Base-by-base conservation (phyloP, 75 land plant species). In the Selaginella moellendorffii region DNA sequence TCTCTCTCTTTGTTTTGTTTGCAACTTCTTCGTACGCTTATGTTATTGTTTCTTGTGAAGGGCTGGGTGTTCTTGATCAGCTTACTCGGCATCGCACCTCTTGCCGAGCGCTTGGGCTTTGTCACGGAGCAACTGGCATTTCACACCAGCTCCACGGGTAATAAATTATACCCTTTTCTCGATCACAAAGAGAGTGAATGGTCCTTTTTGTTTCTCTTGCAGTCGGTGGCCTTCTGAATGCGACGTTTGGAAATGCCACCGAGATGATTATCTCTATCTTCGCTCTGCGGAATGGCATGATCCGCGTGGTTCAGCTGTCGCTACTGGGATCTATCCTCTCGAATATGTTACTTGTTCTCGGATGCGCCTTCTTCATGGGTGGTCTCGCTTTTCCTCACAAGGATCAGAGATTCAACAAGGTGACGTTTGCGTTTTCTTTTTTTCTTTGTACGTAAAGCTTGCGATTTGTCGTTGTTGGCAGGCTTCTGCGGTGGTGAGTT, bases 31-130 rank as follows among this genome's bases (percentile, higher is more conserved):
- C n/a, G n/a, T n/a, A n/a, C n/a, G n/a, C n/a, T n/a, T n/a, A n/a
- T n/a, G n/a, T n/a, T n/a, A n/a, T n/a, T n/a, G n/a, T n/a, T n/a
- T n/a, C 52, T 63, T 17, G 2, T 77, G 36, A 82, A 93, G 99
- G 87, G 80, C 8, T 89, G 85, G 90, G 63, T 89, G 2, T 95
- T 95, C 53, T 52, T 76, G 26, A 62, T 82, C 61, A 89, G 99
- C 53, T 76, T 95, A 46, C 69, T 95, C 26, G 99, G 85, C 21
- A 81, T 95, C 20, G 71, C 81, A 0, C 99, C 90, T 1, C 78
- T 95, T 17, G 99, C 96, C 1, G 99, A 92, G 62, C 80, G 90
- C n/a, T 79, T 95, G 42, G 85, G 90, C 72, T 95, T 89, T 67
- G 72, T 89, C 14, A 95, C 99, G 1, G 99, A 95, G 96, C 89